phyloP scores from a whole-genome alignment of 768 basidiomycete genomes.

The Boletus sp. region DNA sequence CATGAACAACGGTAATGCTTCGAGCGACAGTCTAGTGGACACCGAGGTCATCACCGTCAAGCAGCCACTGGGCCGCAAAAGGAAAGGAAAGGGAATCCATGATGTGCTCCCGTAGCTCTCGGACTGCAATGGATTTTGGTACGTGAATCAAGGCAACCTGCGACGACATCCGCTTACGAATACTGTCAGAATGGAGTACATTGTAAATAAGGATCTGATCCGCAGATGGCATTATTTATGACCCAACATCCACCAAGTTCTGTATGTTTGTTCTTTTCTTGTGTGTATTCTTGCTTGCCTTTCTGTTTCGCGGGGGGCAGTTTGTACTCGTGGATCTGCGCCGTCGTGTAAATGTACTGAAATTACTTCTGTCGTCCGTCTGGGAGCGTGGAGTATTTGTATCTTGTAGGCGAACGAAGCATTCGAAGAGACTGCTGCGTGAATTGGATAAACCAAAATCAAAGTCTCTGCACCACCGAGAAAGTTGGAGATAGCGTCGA shows the following conservation, averaged over 20 bases:
- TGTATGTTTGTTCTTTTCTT: not conserved
- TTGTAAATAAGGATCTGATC: not conserved
- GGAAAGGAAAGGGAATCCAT: not conserved
- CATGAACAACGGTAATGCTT: not conserved
- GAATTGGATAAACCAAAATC: not conserved
- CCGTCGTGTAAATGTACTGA: no score
- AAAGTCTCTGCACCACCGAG: not conserved
- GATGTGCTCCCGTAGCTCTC: no score
- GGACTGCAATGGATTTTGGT: not conserved
- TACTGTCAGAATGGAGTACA: not conserved
- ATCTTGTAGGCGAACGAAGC: not conserved
- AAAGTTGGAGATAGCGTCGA: not conserved
- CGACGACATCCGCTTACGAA: not conserved
- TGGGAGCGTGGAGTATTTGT: not conserved
- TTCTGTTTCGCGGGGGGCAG: not conserved
- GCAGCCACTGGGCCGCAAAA: not conserved
- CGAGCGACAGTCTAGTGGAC: not conserved
- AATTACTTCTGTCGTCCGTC: not conserved
- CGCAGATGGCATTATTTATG: not conserved
- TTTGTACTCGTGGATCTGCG: not conserved
- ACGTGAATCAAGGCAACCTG: not conserved
- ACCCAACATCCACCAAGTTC: not conserved
- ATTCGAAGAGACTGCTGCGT: not conserved
- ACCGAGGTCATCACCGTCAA: not conserved
- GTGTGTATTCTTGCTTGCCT: not conserved